Evolutionary conservation across 2,329 filamentous ascomycete species (phyloP).

Genomic region (Ceratocystis papillata): DNA sequence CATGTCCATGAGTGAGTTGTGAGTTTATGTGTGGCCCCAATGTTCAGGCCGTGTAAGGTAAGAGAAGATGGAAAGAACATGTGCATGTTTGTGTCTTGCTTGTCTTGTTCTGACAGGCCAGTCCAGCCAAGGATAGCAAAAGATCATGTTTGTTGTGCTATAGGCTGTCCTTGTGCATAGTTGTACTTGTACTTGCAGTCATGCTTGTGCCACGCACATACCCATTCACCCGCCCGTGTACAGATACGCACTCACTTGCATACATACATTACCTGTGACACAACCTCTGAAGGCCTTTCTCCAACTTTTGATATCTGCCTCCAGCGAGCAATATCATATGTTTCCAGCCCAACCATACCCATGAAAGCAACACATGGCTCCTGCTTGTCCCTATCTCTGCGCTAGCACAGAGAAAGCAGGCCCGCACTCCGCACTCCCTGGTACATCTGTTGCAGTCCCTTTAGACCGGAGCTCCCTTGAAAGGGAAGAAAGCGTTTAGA

Average conservation of each 20-base stretch:
- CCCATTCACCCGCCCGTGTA: background rate
- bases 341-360: background rate
- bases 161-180: background rate
- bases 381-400: background rate
- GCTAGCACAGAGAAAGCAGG: background rate
- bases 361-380: background rate
- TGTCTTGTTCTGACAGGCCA: too few species aligned
- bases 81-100: too few species aligned
- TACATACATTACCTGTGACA: background rate
- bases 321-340: background rate
- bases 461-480: slow-evolving; percentile 15
- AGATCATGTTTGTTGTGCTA: background rate
- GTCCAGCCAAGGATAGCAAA: too few species aligned
- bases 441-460: slow-evolving; percentile 2
- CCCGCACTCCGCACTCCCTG: background rate
- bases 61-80: too few species aligned
- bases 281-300: background rate
- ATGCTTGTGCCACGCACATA: background rate
- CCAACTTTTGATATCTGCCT: background rate
- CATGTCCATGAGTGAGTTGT: background rate
- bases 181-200: background rate
- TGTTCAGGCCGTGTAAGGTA: too few species aligned
- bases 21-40: too few species aligned
- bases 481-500: background rate
- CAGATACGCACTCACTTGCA: background rate